These are phyloP conservation scores for Capsaspora owczarzaki DNA, from an alignment of 78 protist genomes.

Conservation along the genomic window DNA sequence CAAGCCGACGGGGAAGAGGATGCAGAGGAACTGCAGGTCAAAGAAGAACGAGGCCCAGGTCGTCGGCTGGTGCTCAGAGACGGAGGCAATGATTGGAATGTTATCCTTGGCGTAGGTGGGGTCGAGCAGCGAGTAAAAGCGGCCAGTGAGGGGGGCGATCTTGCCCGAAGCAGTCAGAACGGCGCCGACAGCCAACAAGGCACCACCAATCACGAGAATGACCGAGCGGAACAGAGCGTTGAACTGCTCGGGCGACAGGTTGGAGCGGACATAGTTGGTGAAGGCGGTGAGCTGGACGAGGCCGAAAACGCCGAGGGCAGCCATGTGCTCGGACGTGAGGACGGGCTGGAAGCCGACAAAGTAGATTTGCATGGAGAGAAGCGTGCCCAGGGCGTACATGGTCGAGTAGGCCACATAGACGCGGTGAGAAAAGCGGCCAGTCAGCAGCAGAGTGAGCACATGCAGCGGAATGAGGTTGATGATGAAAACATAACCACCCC, in stretches of 20 bases:
- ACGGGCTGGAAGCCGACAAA: conserved; percentile 90
- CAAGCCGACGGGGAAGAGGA: conserved; percentile 88
- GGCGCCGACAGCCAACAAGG: background rate
- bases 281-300: conserved; percentile 54
- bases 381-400: conserved; percentile 78
- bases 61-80: conserved; percentile 95
- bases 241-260: background rate
- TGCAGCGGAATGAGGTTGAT: conserved; percentile 90
- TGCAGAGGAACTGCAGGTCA: conserved; percentile 79
- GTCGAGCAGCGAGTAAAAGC: conserved; percentile 83
- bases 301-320: conserved; percentile 58
- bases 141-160: conserved; percentile 21
- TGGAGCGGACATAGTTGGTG: conserved; percentile 40
- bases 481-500: conserved; percentile 99
- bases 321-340: conserved; percentile 88
- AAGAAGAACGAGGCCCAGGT: conserved; percentile 87
- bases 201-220: background rate
- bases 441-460: conserved; percentile 59
- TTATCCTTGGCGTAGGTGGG: conserved; percentile 91
- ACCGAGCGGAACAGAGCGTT: background rate
- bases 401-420: conserved; percentile 84
- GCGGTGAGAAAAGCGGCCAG: conserved; percentile 68
- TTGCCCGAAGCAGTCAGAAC: background rate
- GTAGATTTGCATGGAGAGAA: conserved; percentile 61
- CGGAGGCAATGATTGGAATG: conserved; percentile 96